Evolutionary conservation across 345 rosid species (phyloP), one percentile per base, ranked within the genome.

Genomic region (Populus pruinosa): DNA sequence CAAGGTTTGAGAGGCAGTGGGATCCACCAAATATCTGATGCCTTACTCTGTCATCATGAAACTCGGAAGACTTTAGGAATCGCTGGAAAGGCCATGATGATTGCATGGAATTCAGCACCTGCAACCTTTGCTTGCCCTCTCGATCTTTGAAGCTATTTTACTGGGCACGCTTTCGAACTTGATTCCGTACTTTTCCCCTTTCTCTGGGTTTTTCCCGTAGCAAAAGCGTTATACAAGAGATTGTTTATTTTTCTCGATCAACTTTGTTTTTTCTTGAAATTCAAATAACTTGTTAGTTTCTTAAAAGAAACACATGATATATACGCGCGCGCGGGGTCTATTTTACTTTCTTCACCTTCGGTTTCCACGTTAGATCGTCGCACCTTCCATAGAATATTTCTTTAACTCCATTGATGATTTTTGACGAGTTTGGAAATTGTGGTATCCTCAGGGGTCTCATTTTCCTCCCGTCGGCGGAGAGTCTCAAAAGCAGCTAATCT

Each of bases 101-200:
- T 85, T 89, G 90, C 97, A 91, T 92, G 94, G 98, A 94, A 92
- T 90, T 94, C 96, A 86, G 87, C 84, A 41, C 72, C 80, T 76
- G 64, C 76, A 69, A 79, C 86, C 84, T 78, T 71, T 75, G 75
- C 67, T 82, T 82, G 67, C 72, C 79, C 85, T 76, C 86, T 69
- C 79, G 78, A 80, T 86, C 76, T 72, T 81, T 27, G 29, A 27
- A 27, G 29, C 29, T 27, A 27, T 27, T 27, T 76, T 83, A 81
- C 80, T 82, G 61, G 85, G 86, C 83, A 62, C 92, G 21, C 89
- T 80, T 89, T 90, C 87, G 90, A 86, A 85, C 74, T 76, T 80
- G 64, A 43, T 64, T 79, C 80, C 84, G 43, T 77, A 66, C 76
- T 6, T 43, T 43, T 11, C 14, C 12, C 47, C 47, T 43, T 43